These are phyloP conservation scores for Peronospora farinosa DNA, from an alignment of 352 stramenopile genomes.

Conservation along the genomic window DNA sequence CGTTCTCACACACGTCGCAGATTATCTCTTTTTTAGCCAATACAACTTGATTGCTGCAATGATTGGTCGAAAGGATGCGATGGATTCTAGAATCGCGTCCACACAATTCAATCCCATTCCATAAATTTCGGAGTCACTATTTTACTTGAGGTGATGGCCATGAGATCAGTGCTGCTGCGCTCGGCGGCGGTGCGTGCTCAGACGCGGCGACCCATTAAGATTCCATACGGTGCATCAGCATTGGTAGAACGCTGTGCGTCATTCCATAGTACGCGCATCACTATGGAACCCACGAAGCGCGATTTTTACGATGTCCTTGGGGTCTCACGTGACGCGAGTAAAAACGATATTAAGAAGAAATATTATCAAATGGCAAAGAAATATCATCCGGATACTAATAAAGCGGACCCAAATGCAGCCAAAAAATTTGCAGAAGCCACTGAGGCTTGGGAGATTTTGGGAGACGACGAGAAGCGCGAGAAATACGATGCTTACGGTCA, in stretches of 20 bases:
- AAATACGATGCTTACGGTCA: constrained; percentile 94
- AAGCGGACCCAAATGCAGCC: constrained; percentile 82
- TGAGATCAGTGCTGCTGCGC: constrained; percentile 29
- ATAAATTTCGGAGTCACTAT: constrained; percentile 7
- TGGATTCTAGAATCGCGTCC: constrained; percentile 28
- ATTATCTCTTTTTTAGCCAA: constrained; percentile 5
- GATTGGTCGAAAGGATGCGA: constrained; percentile 11
- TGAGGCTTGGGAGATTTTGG: constrained; percentile 91
- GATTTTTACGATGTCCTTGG: constrained; percentile 97
- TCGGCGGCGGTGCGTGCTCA: constrained; percentile 13
- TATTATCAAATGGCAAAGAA: constrained; percentile 96
- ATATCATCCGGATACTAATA: constrained; percentile 98
- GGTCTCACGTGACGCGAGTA: constrained; percentile 81
- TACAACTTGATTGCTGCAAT: background rate
- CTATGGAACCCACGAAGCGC: constrained; percentile 62
- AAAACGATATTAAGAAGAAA: constrained; percentile 97
- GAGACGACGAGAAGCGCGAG: constrained; percentile 89
- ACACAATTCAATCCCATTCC: constrained; percentile 25
- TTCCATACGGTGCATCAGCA: constrained; percentile 6
- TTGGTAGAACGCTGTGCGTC: constrained; percentile 18
- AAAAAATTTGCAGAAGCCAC: constrained; percentile 92
- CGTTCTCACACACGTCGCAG: constrained; percentile 36
- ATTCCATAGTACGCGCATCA: constrained; percentile 63
- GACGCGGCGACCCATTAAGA: background rate
- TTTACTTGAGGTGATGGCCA: constrained; percentile 16